Conservation (phyloP, 441 rosid species). For the Hura crepitans region DNA sequence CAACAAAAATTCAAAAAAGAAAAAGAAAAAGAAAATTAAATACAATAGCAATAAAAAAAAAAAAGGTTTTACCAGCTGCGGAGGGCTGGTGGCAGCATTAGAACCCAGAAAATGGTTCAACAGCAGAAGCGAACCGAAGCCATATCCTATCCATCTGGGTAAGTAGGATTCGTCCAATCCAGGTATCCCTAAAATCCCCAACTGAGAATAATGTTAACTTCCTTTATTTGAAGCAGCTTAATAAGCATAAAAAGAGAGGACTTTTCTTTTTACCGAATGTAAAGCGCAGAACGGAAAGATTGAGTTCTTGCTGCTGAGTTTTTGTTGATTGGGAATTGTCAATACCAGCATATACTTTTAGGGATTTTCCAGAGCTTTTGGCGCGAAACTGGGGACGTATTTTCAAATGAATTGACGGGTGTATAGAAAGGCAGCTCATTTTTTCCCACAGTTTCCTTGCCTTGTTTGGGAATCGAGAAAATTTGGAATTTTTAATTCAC, state of each 20-base stretch:
- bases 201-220: neutral
- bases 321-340: conserved; percentile 30
- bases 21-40: neutral
- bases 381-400: conserved; percentile 30
- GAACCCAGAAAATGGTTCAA: conserved; percentile 66
- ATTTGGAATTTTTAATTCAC: neutral
- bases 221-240: neutral
- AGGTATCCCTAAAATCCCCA: conserved; percentile 49
- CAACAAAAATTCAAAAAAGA: no score
- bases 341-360: conserved; percentile 27
- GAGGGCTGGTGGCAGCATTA: conserved; percentile 37
- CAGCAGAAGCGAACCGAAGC: conserved; percentile 78
- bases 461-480: conserved; percentile 7
- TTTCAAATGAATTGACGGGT: conserved; percentile 30
- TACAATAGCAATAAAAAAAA: neutral
- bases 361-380: conserved; percentile 20
- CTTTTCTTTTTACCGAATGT: conserved; percentile 50
- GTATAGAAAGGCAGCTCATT: conserved; percentile 24
- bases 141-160: conserved; percentile 89
- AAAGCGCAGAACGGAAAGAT: conserved; percentile 87
- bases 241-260: neutral
- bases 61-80: conserved; percentile 55
- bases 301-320: conserved; percentile 44
- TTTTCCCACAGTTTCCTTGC: neutral
- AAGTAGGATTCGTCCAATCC: conserved; percentile 84